Base-by-base conservation (phyloP, 2,329 filamentous ascomycete species). In the Xylaria sp. region DNA sequence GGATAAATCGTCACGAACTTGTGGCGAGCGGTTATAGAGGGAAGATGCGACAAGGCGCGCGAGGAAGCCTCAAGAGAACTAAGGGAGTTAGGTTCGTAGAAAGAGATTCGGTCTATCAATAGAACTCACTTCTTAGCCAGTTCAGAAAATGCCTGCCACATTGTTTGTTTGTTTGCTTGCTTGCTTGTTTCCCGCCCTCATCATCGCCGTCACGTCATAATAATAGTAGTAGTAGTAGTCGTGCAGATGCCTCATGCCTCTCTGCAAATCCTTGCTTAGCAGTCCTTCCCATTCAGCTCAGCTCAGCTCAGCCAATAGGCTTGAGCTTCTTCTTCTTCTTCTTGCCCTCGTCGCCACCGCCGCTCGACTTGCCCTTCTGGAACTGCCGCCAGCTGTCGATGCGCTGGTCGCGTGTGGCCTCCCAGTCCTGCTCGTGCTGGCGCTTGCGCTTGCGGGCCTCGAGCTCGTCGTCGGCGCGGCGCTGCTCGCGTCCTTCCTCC, bases 351-450 rank as follows among this genome's bases (percentile, higher is more conserved):
- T 80, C 73, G 25, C 78, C 76, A 18, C 78, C 80, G 21, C 80
- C 82, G 51, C 83, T 84, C 23, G 83, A 85, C 81, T 87, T 90
- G 69, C 87, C 88, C 83, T 97, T 96, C 79, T 96, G 91, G 77
- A 97, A 99, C 73, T 94, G 89, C 66, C 96, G 88, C 96, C 96
- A 99, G 80, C 92, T 97, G 72, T 90, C 93, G 81, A 99, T 98
- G 72, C 96, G 88, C 82, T 93, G 88, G 69, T 99, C 96, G 55
- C 96, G 85, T 29, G 92, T 97, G 77, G 93, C 90, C 84, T 99
- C 96, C 96, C 96, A 99, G 71, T 94, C 92, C 82, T 96, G 90
- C 73, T 98, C 94, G 80, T 96, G 93, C 78, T 98, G 94, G 69
- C 96, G 87, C 87, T 95, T 95, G 74, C 92, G 87, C 83, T 94